Conservation (phyloP, 2,329 filamentous ascomycete genomes). For the Thelonectria olida region DNA sequence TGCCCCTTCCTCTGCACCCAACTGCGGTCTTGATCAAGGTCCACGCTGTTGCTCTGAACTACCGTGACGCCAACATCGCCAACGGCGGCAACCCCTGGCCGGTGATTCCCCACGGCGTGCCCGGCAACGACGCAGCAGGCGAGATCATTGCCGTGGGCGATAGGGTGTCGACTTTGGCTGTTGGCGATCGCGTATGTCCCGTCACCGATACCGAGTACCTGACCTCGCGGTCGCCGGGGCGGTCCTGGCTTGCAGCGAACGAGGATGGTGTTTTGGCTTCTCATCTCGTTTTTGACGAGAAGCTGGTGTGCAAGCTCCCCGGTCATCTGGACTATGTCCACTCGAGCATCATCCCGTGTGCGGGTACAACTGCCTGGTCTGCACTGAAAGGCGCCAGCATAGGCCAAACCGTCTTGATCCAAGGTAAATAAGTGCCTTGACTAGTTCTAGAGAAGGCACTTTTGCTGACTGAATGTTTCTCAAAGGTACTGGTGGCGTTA, state of each 20-base stretch:
- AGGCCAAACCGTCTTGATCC: constrained; percentile 53
- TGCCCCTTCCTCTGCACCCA: constrained; percentile 42
- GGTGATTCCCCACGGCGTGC: constrained; percentile 44
- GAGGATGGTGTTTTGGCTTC: constrained; percentile 54
- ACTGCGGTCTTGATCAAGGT: constrained; percentile 45
- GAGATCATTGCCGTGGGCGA: constrained; percentile 51
- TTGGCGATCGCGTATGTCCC: constrained; percentile 50
- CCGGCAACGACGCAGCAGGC: constrained; percentile 52
- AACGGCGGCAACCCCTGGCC: constrained; percentile 53
- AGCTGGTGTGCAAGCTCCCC: constrained; percentile 47
- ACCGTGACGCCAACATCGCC: constrained; percentile 47
- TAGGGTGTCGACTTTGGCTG: constrained; percentile 40
- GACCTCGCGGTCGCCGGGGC: constrained; percentile 45
- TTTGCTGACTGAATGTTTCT: background rate
- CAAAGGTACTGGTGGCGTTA: constrained; percentile 52
- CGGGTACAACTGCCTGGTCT: constrained; percentile 56
- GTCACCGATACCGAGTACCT: constrained; percentile 52
- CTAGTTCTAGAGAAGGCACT: fast-evolving
- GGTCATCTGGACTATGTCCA: constrained; percentile 47
- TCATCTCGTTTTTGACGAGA: constrained; percentile 52
- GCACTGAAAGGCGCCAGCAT: constrained; percentile 50
- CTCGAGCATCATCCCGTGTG: constrained; percentile 52
- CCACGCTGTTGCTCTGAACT: constrained; percentile 47
- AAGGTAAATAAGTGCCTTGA: constrained; percentile 42
- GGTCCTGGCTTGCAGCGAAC: constrained; percentile 55